These are phyloP conservation scores for Penicillium sp. DNA, from an alignment of 2,329 filamentous ascomycete genomes.

Conservation along the genomic window DNA sequence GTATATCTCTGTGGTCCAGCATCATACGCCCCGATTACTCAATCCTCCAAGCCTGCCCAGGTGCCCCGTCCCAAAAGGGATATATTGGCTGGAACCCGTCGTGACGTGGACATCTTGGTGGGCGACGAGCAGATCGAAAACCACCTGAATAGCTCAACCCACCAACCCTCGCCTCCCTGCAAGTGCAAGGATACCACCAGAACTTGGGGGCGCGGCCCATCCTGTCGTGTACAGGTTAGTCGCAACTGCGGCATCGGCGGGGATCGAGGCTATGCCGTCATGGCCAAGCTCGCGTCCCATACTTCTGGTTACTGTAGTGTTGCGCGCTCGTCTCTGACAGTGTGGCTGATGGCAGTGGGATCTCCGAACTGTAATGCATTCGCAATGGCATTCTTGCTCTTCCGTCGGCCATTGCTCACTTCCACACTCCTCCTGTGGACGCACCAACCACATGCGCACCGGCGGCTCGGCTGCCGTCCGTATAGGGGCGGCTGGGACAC, in stretches of 20 bases:
- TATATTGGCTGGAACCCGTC: conserved; percentile 11
- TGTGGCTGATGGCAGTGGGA: too few relatives aligned
- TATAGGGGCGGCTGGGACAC: conserved; percentile 2
- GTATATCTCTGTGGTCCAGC: too few relatives aligned
- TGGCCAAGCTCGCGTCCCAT: conserved; percentile 34
- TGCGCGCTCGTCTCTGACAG: conserved; percentile 27
- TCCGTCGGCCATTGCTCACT: neutral
- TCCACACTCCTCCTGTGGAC: neutral
- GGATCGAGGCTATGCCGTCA: conserved; percentile 27
- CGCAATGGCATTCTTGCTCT: neutral
- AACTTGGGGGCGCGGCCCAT: conserved; percentile 3
- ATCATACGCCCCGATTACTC: too few relatives aligned
- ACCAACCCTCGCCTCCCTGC: conserved; percentile 3
- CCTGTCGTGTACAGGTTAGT: neutral
- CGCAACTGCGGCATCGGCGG: neutral
- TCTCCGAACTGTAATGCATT: neutral
- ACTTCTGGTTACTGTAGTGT: conserved; percentile 22
- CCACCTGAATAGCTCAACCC: too few relatives aligned
- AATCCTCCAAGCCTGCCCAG: too few relatives aligned
- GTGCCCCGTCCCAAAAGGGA: conserved; percentile 14
- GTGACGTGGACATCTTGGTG: neutral
- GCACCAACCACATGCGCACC: conserved; percentile 15
- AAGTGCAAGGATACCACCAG: conserved; percentile 10
- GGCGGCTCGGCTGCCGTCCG: conserved; percentile 18
- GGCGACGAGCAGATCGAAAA: neutral